Evolutionary conservation across 2,329 filamentous ascomycete species (phyloP), one percentile per base, ranked within the genome.

Genomic region (Epicoccum sorghinum): DNA sequence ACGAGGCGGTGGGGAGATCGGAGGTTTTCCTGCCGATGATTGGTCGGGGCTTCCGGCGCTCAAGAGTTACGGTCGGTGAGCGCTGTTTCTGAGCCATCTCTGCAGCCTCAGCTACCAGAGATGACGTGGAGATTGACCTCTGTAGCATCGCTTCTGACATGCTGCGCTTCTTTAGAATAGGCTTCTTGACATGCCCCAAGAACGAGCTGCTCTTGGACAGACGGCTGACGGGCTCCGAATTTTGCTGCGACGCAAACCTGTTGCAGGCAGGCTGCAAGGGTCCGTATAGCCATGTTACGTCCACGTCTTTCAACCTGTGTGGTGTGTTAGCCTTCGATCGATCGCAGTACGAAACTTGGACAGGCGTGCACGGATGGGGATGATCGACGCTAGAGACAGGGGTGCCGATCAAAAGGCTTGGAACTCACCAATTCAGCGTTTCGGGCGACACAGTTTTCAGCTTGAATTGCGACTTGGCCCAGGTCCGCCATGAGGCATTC

Each of bases 201-300:
- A 91, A 89, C 0, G 90, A 92, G 61, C 82, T 84, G 35, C 79
- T 83, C 47, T 85, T 85, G 12, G 84, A 86, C 5, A 88, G 70
- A 12, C 78, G 78, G 61, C 82, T 85, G 23, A 77, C 77, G 22
- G 81, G 78, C 40, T 83, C 82, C 10, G 80, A 80, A 35, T 73
- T 70, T 45, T 77, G 74, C 47, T 79, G 73, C 10, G 75, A 75
- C 52, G 85, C 78, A 68, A 66, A 80, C 57, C 81, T 84, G 49
- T 81, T 83, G 4, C 81, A 79, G 22, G 88, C 88, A 1, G 88
- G 89, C 72, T 96, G 93, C 43, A 97, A 77, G 10, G 95, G 95
- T 0, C 95, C 95, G 69, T 98, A 99, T 1, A 99, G 81, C 95
- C 93, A 99, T 40, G 93, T 97, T 29, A 97, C 92, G 75, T 99